Evolutionary conservation across 2,329 filamentous ascomycete species (phyloP), one percentile per base, ranked within the genome.

Genomic region (Cadophora malorum): DNA sequence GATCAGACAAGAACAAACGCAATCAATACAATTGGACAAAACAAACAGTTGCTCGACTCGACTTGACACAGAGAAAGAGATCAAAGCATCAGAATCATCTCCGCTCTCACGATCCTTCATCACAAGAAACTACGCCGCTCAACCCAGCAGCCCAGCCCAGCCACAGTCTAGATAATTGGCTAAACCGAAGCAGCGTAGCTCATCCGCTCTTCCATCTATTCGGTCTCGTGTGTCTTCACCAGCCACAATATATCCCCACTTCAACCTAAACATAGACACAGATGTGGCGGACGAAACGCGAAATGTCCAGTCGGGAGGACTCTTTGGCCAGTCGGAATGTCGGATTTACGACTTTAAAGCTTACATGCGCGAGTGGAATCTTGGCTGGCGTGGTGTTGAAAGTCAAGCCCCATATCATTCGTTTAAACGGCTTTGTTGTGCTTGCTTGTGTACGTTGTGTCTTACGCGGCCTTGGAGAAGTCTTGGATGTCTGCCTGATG

Each of bases 201-300:
- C 21, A 49, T 49, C 45, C 45, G 45, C 6, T 19, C 19, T 21
- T 49, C 45, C 41, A 45, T 45, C 6, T 7, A 4, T 21, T 49
- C n/a, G 45, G 45, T 21, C 45, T 21, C 19, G 45, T 16, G 10
- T 19, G 41, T 19, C 16, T 12, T 10, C 41, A 31, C 35, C 58
- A 61, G 58, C 58, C 58, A 61, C 55, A 38, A 38, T 58, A 58
- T 33, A 38, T 4, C 58, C 12, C 45, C 19, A n/a, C 19, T 49
- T 14, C 12, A 49, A 52, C 28, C 45, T 66, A 61, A 66, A 66
- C 55, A 66, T 61, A 66, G 56, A 31, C 16, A 23, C 14, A 55
- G 21, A 31, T 53, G 64, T 61, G 64, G 64, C 55, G 64, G 33
- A 61, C 21, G 21, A 14, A 23, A 28, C 28, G 33, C 12, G 19